Conservation (phyloP, 2,329 filamentous ascomycete species). For the Epichloe brachyelytri region DNA sequence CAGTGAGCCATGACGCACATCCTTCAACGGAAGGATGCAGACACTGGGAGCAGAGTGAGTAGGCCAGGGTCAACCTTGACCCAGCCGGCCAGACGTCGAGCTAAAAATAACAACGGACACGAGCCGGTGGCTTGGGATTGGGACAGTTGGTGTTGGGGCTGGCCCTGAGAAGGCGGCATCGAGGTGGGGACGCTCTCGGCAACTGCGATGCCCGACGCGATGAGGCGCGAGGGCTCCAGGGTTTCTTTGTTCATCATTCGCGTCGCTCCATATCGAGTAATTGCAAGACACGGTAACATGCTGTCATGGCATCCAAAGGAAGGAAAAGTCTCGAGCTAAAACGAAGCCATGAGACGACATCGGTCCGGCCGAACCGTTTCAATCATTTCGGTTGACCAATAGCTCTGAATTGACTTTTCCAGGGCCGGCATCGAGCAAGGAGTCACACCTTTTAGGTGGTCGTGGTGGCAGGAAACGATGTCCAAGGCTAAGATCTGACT, state of each 20-base stretch:
- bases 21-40: conserved; percentile 9
- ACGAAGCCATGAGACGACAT: too few species aligned
- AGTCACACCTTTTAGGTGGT: too few species aligned
- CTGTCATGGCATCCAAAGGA: too few species aligned
- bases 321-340: too few species aligned
- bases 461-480: too few species aligned
- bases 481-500: too few species aligned
- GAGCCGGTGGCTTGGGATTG: conserved; percentile 4
- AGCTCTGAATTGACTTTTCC: too few species aligned
- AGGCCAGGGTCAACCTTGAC: conserved; percentile 6
- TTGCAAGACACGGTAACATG: neutral
- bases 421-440: too few species aligned
- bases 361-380: too few species aligned
- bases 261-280: neutral
- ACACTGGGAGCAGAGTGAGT: neutral
- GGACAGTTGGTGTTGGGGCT: neutral
- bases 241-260: too few species aligned
- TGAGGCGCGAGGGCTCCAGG: neutral
- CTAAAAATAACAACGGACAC: conserved; percentile 19
- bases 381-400: too few species aligned
- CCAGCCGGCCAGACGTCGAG: conserved; percentile 2
- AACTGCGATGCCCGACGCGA: neutral
- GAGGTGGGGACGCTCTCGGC: neutral
- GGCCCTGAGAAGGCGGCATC: neutral
- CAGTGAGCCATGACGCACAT: conserved; percentile 14